Evolutionary conservation across 345 rosid species (phyloP).

Genomic region (thale cress (Arabidopsis thaliana)): DNA sequence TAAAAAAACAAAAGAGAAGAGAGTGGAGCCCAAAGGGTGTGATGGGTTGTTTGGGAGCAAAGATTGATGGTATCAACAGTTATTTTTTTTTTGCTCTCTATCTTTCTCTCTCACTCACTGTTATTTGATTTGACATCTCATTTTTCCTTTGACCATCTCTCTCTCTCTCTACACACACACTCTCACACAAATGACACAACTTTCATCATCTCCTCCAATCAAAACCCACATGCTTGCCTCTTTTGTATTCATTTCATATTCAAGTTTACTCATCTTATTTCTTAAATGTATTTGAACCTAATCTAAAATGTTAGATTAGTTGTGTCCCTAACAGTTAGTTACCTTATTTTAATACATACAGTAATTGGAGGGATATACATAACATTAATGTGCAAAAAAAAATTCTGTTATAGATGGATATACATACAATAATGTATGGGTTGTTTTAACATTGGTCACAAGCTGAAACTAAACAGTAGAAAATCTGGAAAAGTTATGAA

Average conservation of each 20-base stretch:
- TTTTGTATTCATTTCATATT: slow-evolving; percentile 28
- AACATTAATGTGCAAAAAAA: not conserved
- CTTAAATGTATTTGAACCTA: not conserved
- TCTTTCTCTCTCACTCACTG: slow-evolving; percentile 31
- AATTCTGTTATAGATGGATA: not conserved
- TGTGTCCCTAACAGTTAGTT: not conserved
- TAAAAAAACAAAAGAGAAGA: slow-evolving; percentile 40
- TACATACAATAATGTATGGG: not conserved
- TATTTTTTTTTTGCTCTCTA: not conserved
- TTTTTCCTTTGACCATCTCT: slow-evolving; percentile 47
- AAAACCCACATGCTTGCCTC: slow-evolving; percentile 39
- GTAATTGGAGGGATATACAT: too few relatives aligned
- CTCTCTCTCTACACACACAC: slow-evolving; percentile 33
- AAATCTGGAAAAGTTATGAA: slow-evolving; percentile 27
- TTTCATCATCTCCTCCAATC: slow-evolving; percentile 41
- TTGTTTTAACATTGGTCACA: slow-evolving; percentile 28
- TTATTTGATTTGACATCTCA: slow-evolving; percentile 48
- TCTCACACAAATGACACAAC: slow-evolving; percentile 38
- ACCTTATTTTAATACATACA: not conserved
- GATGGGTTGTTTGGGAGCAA: slow-evolving; percentile 55
- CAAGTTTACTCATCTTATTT: not conserved
- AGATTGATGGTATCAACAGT: slow-evolving; percentile 47
- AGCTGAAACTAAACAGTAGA: slow-evolving; percentile 28
- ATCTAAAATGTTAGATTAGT: not conserved
- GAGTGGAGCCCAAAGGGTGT: slow-evolving; percentile 54